A percentile compares a stretch with the other conserved stretches of the same genome.
Conservation (phyloP, 2,329 filamentous ascomycete genomes). For the Dothideomycetidae sp. region DNA sequence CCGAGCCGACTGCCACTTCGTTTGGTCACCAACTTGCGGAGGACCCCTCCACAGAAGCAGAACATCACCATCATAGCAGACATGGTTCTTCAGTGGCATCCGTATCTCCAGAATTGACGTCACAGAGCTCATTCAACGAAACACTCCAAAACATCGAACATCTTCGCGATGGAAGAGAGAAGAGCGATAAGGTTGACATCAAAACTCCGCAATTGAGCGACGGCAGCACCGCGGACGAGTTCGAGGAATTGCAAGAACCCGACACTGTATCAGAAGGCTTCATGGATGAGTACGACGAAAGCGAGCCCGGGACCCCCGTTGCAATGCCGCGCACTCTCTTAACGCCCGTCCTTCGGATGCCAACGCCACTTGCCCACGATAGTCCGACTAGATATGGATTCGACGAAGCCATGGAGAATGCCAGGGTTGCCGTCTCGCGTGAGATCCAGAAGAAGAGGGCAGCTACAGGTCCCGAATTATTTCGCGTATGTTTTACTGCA, state of each 20-base stretch:
- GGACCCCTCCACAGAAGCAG: no score
- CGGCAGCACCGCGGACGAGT: neutral
- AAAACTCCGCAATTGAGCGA: constrained; percentile 7
- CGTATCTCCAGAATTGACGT: no score
- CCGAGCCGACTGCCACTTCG: no score
- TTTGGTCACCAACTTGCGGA: no score
- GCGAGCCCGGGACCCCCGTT: constrained; percentile 9
- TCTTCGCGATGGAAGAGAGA: neutral
- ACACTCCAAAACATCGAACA: no score
- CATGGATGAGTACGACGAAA: constrained; percentile 4
- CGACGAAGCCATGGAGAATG: constrained; percentile 7
- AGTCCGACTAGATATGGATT: constrained; percentile 14
- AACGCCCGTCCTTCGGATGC: constrained; percentile 9
- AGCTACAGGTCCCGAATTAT: constrained; percentile 10
- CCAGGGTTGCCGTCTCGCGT: constrained; percentile 3
- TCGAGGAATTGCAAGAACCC: neutral
- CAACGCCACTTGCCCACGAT: constrained; percentile 11
- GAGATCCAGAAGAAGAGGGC: constrained; percentile 11
- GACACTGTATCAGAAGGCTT: neutral
- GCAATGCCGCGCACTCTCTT: constrained; percentile 6
- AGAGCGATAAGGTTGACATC: neutral
- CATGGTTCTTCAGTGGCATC: no score
- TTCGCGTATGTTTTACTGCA: constrained; percentile 7
- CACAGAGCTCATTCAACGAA: no score
- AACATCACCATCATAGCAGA: no score